Evolutionary conservation across 768 basidiomycete genomes (phyloP).

Genomic region (Trametes villosa): DNA sequence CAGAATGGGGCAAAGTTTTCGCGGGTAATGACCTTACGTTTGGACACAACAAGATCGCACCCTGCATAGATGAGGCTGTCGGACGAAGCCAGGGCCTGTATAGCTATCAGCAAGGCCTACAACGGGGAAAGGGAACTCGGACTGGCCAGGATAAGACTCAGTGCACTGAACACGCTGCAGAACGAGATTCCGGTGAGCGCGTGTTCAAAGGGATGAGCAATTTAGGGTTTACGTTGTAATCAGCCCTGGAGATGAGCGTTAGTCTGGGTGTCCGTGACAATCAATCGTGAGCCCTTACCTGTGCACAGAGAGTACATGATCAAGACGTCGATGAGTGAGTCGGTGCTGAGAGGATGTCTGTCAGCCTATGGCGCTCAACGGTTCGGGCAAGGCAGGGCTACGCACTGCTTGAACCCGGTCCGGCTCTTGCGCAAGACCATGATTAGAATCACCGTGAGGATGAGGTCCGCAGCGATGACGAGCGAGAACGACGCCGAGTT

Average conservation of each 20-base stretch:
- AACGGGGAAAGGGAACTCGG: not conserved
- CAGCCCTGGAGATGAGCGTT: not conserved
- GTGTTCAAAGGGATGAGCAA: not conserved
- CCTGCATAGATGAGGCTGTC: not conserved
- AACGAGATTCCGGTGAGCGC: not conserved
- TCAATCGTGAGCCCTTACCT: not conserved
- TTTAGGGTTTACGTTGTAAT: not conserved
- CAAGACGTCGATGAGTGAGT: not conserved
- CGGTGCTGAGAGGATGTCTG: not conserved
- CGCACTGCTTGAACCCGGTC: not conserved
- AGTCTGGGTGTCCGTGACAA: not conserved
- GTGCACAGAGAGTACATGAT: constrained; percentile 1
- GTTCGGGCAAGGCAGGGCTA: not conserved
- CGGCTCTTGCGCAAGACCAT: not conserved
- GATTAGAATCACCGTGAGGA: not conserved
- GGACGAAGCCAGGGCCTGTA: not conserved
- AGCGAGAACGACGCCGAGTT: not conserved
- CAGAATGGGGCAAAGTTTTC: no score
- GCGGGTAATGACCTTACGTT: not conserved
- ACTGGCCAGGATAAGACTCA: not conserved
- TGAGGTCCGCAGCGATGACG: not conserved
- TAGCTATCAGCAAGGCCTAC: not conserved
- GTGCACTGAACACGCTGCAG: not conserved
- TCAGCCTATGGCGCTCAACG: not conserved
- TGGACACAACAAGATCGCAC: not conserved